These are phyloP conservation scores for Boletellus ananiceps DNA, from an alignment of 768 basidiomycete species.

Conservation along the genomic window DNA sequence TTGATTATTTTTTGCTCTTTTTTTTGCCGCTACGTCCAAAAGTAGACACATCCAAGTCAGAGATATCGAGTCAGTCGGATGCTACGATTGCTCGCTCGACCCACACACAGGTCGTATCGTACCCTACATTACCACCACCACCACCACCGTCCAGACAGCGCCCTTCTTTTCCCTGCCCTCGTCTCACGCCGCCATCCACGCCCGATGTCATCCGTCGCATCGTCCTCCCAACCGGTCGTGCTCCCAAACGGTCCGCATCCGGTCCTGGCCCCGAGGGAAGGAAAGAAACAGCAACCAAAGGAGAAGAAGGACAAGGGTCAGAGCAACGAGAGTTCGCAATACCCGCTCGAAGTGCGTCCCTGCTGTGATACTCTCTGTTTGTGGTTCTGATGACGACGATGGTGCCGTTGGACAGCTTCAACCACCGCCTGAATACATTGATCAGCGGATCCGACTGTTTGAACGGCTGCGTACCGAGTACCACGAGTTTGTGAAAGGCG, in stretches of 20 bases:
- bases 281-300: constrained; percentile 40
- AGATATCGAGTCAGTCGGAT: constrained; percentile 26
- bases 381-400: not conserved
- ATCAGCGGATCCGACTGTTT: constrained; percentile 86
- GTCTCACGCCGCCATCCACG: constrained; percentile 9
- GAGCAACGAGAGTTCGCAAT: constrained; percentile 33
- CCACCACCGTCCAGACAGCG: constrained; percentile 9
- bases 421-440: constrained; percentile 84
- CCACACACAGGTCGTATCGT: constrained; percentile 21
- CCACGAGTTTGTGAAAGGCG: constrained; percentile 76
- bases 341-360: constrained; percentile 58
- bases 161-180: constrained; percentile 1
- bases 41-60: constrained; percentile 4
- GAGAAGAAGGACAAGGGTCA: constrained; percentile 38
- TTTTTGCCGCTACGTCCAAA: constrained; percentile 20
- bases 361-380: not conserved
- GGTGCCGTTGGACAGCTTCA: constrained; percentile 49
- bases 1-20: constrained; percentile 6
- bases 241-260: constrained; percentile 41
- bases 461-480: constrained; percentile 82
- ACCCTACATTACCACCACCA: constrained; percentile 17
- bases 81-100: constrained; percentile 34
- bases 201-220: constrained; percentile 53
- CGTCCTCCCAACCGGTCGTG: constrained; percentile 51
- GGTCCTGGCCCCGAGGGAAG: constrained; percentile 30